Base-by-base conservation (phyloP, 1,139 yeast species). In the Suzukiozyma palmioleophila region DNA sequence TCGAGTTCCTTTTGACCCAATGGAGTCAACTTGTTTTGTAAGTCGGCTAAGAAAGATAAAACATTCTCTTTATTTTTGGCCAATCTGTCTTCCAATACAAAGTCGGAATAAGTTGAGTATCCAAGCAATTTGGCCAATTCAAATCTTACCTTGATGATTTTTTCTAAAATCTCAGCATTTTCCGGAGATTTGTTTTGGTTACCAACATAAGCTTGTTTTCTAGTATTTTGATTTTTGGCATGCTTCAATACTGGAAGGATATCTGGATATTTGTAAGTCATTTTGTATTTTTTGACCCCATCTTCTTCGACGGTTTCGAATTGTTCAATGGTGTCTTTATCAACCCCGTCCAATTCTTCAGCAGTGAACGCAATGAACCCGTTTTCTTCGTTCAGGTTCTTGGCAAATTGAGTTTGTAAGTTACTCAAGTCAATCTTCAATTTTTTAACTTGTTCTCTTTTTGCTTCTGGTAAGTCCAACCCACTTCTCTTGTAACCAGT, bases 251-350 rank as follows among this genome's bases (percentile, higher is more conserved):
- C 81, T 0, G 95, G 95, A 48, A 81, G 65, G 39, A 83, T 63
- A 54, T 86, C 95, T 3, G 95, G 92, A 53, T 84, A 84, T 57
- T 86, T 84, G 66, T 76, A 86, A 3, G 94, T 82, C 68, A 87
- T 81, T 56, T 81, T 82, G 53, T 63, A 73, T 52, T 73, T 74
- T 3, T 47, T 45, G 26, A 55, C 54, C 11, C 73, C 79, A 35
- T 64, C 70, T 11, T 64, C 75, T 31, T 57, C 62, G 13, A 63
- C 57, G 44, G 62, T 59, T 41, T 77, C 81, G 52, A 81, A 84
- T 52, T 75, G 84, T 18, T 68, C 71, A 45, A 83, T 49, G 1
- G 77, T 76, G 44, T 78, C 78, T 33, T 73, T 71, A 4, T 95
- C 90, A 32, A 87, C 83, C 29, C 96, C 96, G 6, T 69, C 77